Conservation (phyloP, 2,329 filamentous ascomycete genomes). For the Diaporthe amygdali region DNA sequence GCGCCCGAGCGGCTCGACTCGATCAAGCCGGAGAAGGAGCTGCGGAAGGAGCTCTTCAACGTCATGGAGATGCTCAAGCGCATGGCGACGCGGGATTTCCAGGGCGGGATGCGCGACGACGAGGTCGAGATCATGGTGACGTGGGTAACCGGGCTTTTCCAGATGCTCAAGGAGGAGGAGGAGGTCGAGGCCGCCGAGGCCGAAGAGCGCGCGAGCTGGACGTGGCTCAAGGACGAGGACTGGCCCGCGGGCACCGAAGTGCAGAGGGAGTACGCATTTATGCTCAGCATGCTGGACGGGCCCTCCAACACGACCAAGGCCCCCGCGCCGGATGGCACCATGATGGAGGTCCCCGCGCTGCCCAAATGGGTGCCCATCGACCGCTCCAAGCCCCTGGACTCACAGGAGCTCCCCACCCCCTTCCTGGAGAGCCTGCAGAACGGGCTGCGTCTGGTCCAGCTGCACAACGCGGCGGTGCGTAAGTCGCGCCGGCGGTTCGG, state of each 20-base stretch:
- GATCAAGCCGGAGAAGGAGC: slow-evolving; percentile 85
- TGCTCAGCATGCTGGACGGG: slow-evolving; percentile 67
- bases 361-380: slow-evolving; percentile 72
- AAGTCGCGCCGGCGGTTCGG: slow-evolving; percentile 88
- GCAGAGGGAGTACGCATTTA: slow-evolving; percentile 81
- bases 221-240: slow-evolving; percentile 76
- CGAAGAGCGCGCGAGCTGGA: slow-evolving; percentile 75
- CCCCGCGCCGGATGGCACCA: slow-evolving; percentile 44
- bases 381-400: slow-evolving; percentile 28
- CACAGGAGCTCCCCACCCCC: slow-evolving; percentile 64
- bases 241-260: slow-evolving; percentile 72
- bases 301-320: slow-evolving; percentile 19
- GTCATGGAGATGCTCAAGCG: slow-evolving; percentile 92
- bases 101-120: slow-evolving; percentile 77
- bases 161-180: slow-evolving; percentile 78
- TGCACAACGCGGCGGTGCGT: slow-evolving; percentile 89
- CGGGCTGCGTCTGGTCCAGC: slow-evolving; percentile 79
- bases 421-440: slow-evolving; percentile 79
- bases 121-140: slow-evolving; percentile 77
- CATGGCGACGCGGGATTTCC: slow-evolving; percentile 87
- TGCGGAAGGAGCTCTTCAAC: slow-evolving; percentile 81
- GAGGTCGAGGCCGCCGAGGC: slow-evolving; percentile 75
- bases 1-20: slow-evolving; percentile 82
- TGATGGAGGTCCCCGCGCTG: slow-evolving; percentile 56
- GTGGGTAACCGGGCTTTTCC: slow-evolving; percentile 82